Evolutionary conservation across 306 rosid species (phyloP), one percentile per base, ranked within the genome.

Genomic region (Sicyos baderoa): DNA sequence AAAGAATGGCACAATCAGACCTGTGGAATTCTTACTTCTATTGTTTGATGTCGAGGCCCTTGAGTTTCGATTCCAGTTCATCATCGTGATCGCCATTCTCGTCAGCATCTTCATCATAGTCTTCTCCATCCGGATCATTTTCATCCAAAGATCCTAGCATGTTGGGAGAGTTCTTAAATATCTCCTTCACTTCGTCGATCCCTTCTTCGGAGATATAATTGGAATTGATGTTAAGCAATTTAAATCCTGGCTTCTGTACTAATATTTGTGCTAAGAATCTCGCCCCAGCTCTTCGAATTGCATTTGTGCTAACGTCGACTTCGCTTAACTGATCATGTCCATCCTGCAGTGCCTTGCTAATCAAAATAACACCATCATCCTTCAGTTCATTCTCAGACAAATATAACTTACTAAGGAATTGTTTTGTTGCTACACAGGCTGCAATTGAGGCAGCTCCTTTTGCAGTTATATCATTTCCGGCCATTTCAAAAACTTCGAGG

Each of bases 91-190:
- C 85, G 1, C 55, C 78, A 54, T 77, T 78, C 54, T 79, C 86
- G 23, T 79, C 88, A 57, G 76, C 85, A 44, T 82, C 84, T 6
- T 76, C 85, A 21, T 80, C 86, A 51, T 48, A 9, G 47, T 86
- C 88, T 77, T 82, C 88, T 10, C 91, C 91, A 6, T 86, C 88
- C n/a, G 91, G 91, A 57, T 84, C 79, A 56, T 86, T 86, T 70
- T 86, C 91, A 79, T 86, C 91, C 88, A 86, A 74, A 64, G 85
- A 82, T 48, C 88, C 88, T 47, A 86, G 79, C 76, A 72, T 16
- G 15, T 74, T 72, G 40, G 86, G 88, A 45, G 79, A 76, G 59
- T 65, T 79, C 81, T 84, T 69, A 60, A 86, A 86, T 72, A 84
- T 78, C 40, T 72, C 48, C 48, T 84, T 74, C 73, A 86, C 76